Conservation (phyloP, 2,329 filamentous ascomycete genomes). For the Talaromyces sp. region DNA sequence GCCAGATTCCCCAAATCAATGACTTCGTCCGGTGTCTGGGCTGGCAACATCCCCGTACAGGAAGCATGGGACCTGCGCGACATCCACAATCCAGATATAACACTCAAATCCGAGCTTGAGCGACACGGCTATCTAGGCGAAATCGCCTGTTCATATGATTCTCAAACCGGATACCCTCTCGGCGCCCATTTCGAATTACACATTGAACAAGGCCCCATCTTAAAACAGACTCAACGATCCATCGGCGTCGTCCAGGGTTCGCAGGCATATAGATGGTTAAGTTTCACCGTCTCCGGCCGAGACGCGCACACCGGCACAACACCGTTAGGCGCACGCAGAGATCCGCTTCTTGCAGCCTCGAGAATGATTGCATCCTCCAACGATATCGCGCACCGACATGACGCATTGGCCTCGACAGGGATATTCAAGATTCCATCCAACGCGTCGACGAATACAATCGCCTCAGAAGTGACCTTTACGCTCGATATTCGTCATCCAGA, state of each 20-base stretch:
- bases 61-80: slow-evolving; percentile 55
- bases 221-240: slow-evolving; percentile 60
- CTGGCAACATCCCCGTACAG: slow-evolving; percentile 60
- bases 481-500: slow-evolving; percentile 63
- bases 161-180: slow-evolving; percentile 58
- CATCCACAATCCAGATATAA: slow-evolving; percentile 58
- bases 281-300: slow-evolving; percentile 59
- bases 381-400: slow-evolving; percentile 56
- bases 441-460: slow-evolving; percentile 64
- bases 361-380: slow-evolving; percentile 65
- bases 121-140: slow-evolving; percentile 66
- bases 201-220: slow-evolving; percentile 74
- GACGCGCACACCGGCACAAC: slow-evolving; percentile 72
- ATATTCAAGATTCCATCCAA: slow-evolving; percentile 63
- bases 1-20: slow-evolving; percentile 73
- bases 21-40: slow-evolving; percentile 74
- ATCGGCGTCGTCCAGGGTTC: slow-evolving; percentile 67
- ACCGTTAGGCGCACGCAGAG: slow-evolving; percentile 60
- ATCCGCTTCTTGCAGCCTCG: slow-evolving; percentile 63
- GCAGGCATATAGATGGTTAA: slow-evolving; percentile 70
- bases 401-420: slow-evolving; percentile 63
- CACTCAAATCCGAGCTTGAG: slow-evolving; percentile 62
- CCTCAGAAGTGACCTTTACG: slow-evolving; percentile 62
- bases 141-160: slow-evolving; percentile 40
- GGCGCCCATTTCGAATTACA: slow-evolving; percentile 77